Conservation (phyloP, 1,139 yeast genomes). For the Scheffersomyces segobiensis region DNA sequence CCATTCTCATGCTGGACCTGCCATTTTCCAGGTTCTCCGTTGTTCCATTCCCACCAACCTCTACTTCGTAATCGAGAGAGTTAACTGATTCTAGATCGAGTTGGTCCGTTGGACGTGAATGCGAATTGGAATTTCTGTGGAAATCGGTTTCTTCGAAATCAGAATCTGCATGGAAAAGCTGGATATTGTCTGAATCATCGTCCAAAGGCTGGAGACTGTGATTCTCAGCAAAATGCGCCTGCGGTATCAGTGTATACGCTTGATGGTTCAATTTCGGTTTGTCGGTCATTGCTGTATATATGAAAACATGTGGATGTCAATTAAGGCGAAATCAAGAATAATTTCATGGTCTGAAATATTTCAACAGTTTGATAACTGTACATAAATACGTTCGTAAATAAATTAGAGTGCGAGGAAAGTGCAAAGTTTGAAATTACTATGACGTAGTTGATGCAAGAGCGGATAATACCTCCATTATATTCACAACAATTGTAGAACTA, state of each 20-base stretch:
- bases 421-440: not conserved
- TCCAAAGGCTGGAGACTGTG: not conserved
- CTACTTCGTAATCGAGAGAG: slow-evolving; percentile 12
- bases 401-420: not conserved
- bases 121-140: slow-evolving; percentile 6
- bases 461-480: too few species aligned
- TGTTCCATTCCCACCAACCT: slow-evolving; percentile 2
- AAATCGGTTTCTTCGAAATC: not conserved
- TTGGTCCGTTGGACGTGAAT: slow-evolving; percentile 14
- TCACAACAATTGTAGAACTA: too few species aligned
- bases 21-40: slow-evolving; percentile 15
- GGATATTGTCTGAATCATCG: slow-evolving; percentile 2
- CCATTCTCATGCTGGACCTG: slow-evolving; percentile 69
- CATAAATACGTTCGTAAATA: not conserved
- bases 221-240: not conserved
- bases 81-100: slow-evolving; percentile 28
- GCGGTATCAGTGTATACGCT: not conserved
- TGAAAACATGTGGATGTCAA: not conserved
- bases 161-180: not conserved
- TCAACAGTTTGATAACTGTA: not conserved
- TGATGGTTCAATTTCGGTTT: not conserved
- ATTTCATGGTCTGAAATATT: not conserved
- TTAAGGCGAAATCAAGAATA: not conserved
- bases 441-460: not conserved
- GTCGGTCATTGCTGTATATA: not conserved